A percentile compares a stretch with the other conserved stretches of the same genome.
These are phyloP conservation scores for Trypanosoma melophagium DNA, from an alignment of 208 protist species.

Conservation along the genomic window DNA sequence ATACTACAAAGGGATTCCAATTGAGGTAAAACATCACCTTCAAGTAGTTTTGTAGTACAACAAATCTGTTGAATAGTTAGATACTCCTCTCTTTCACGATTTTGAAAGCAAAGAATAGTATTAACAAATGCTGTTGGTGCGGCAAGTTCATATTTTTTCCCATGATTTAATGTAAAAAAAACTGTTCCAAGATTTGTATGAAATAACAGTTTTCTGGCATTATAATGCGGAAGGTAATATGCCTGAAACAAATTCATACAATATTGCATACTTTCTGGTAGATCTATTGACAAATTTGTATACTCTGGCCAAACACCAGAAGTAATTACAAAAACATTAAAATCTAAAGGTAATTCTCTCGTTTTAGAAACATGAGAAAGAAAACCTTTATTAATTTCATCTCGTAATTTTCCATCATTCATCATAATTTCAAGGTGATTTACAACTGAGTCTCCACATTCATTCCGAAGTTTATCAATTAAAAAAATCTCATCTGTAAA, in stretches of 20 bases:
- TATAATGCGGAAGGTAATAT: constrained; percentile 69
- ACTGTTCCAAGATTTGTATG: constrained; percentile 65
- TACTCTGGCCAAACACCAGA: constrained; percentile 67
- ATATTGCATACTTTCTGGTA: constrained; percentile 51
- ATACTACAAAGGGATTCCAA: constrained; percentile 23
- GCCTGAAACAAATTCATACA: constrained; percentile 56
- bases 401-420: constrained; percentile 41
- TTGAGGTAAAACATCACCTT: constrained; percentile 19
- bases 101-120: constrained; percentile 49
- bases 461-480: constrained; percentile 47
- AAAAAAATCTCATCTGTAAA: constrained; percentile 41
- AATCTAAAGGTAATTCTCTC: constrained; percentile 41
- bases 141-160: constrained; percentile 43
- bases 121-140: constrained; percentile 73
- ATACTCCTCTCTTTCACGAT: constrained; percentile 3
- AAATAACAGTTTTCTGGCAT: constrained; percentile 70
- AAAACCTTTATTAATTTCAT: constrained; percentile 26
- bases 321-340: constrained; percentile 65
- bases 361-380: constrained; percentile 4
- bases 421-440: constrained; percentile 77
- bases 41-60: constrained; percentile 6
- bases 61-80: constrained; percentile 25
- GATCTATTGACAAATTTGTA: constrained; percentile 32
- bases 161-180: constrained; percentile 48
- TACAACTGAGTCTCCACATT: constrained; percentile 46